phyloP scores from a whole-genome alignment of 257 asterid genomes.

The Paulownia fortunei region DNA sequence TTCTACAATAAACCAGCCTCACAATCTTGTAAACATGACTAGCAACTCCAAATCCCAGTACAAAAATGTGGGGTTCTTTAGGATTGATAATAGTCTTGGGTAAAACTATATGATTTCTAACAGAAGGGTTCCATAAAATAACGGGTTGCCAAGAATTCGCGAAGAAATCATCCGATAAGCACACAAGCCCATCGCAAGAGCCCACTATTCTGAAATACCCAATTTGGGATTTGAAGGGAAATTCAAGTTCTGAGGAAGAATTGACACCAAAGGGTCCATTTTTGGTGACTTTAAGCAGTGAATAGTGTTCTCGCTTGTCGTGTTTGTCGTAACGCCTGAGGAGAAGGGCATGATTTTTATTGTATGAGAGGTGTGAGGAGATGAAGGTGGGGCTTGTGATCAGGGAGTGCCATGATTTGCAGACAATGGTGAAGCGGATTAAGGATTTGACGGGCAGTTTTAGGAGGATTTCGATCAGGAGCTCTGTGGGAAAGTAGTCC shows the following conservation, averaged over 20 bases:
- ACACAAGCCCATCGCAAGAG: slow-evolving; percentile 57
- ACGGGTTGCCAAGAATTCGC: slow-evolving; percentile 22
- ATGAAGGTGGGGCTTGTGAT: slow-evolving; percentile 53
- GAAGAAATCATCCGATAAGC: slow-evolving; percentile 55
- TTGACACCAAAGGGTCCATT: slow-evolving; percentile 22
- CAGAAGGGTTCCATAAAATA: slow-evolving; percentile 62
- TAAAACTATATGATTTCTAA: slow-evolving; percentile 38
- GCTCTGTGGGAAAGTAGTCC: slow-evolving; percentile 53
- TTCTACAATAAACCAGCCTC: slow-evolving; percentile 51
- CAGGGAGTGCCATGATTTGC: slow-evolving; percentile 57
- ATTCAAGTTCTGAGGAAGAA: slow-evolving; percentile 34
- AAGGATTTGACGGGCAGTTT: slow-evolving; percentile 56
- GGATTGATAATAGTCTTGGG: slow-evolving; percentile 46
- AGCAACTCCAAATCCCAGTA: slow-evolving; percentile 58
- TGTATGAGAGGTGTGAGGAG: slow-evolving; percentile 41
- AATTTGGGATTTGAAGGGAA: slow-evolving; percentile 43
- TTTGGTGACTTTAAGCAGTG: slow-evolving; percentile 30
- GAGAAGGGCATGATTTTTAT: slow-evolving; percentile 34
- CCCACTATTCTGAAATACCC: slow-evolving; percentile 71
- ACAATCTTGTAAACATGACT: slow-evolving; percentile 55
- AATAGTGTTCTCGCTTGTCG: slow-evolving; percentile 44
- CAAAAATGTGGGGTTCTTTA: slow-evolving; percentile 31
- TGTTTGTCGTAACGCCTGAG: slow-evolving; percentile 41
- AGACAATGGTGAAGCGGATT: slow-evolving; percentile 47
- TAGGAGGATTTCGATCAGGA: slow-evolving; percentile 48